Evolutionary conservation across 106 monocot genomes (phyloP), one percentile per base, ranked within the genome.

Genomic region (Dendrobium officinale): DNA sequence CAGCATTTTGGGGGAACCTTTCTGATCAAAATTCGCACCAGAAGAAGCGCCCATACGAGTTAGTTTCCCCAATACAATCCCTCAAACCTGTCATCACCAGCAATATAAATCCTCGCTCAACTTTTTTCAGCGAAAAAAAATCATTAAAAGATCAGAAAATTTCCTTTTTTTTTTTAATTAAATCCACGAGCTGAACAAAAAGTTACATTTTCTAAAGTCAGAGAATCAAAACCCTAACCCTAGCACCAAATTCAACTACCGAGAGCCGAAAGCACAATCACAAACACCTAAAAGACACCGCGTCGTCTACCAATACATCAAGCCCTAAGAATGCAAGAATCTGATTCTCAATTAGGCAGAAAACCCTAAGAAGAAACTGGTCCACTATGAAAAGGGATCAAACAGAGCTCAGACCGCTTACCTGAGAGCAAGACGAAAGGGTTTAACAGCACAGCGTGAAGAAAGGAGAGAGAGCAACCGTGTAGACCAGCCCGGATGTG

Each of bases 1-100:
- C 9, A 92, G 83, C 92, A 92, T 87, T 67, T 85, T 80, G 0
- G 85, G 85, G 19, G 88, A 74, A 59, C 45, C 80, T 31, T 91
- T 88, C 49, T 94, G 92, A 77, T 90, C 81, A 82, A 90, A 87
- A 72, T 96, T 92, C 42, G 94, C 90, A 27, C 94, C 96, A 7
- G 96, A 97, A 13, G 94, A 92, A 16, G 90, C 85, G 0, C 90
- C 92, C 96, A 94, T 97, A 37, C 37, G 16, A 70, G 33, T 70
- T 33, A 37, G 15, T 70, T 70, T 70, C 29, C 37, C 70, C 70
- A 70, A 70, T 37, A 10, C 3, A 22, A 74, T 74, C 43, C 42
- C 74, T 20, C 20, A 18, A 4, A 42, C 74, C 74, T 74, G 44
- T 70, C 37, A 70, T 26, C 64, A 22, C 26, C 64, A 15, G 70